Evolutionary conservation across 441 rosid genomes (phyloP).

Genomic region (Rhodomyrtus psidioides): DNA sequence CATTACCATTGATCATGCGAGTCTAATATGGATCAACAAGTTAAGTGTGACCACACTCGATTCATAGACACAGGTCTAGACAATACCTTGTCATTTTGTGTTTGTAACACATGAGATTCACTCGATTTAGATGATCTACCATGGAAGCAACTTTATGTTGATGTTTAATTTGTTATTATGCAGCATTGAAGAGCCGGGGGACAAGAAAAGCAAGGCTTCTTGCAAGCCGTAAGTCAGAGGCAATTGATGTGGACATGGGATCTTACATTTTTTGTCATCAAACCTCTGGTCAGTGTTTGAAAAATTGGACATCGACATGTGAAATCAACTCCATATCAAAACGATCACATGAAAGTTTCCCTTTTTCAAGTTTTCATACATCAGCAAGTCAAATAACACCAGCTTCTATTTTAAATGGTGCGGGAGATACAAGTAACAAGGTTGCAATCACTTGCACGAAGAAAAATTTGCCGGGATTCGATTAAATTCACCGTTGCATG

Average conservation of each 20-base stretch:
- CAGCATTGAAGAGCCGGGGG: not conserved
- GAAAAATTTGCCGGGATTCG: not conserved
- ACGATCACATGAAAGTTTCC: not conserved
- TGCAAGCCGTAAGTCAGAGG: accelerated
- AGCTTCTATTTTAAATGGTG: not conserved
- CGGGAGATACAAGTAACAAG: not conserved
- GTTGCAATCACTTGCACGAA: not conserved
- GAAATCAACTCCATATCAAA: not conserved
- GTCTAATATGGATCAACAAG: not conserved
- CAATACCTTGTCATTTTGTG: not conserved
- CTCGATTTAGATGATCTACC: not conserved
- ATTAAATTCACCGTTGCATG: not conserved
- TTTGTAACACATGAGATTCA: not conserved
- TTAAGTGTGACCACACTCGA: too few relatives aligned
- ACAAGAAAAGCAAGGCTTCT: not conserved
- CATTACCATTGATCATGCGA: accelerated
- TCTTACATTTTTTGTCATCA: not conserved
- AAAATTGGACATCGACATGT: not conserved
- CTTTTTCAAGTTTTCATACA: not conserved
- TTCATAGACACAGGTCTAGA: not conserved
- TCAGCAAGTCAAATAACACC: not conserved
- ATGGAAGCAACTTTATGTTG: not conserved
- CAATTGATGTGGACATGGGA: not conserved
- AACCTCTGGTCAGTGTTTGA: not conserved
- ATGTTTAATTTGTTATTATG: not conserved